A percentile compares a stretch with the other conserved stretches of the same genome.
Evolutionary conservation across 345 rosid species (phyloP).

Genomic region (Brassica carinata): DNA sequence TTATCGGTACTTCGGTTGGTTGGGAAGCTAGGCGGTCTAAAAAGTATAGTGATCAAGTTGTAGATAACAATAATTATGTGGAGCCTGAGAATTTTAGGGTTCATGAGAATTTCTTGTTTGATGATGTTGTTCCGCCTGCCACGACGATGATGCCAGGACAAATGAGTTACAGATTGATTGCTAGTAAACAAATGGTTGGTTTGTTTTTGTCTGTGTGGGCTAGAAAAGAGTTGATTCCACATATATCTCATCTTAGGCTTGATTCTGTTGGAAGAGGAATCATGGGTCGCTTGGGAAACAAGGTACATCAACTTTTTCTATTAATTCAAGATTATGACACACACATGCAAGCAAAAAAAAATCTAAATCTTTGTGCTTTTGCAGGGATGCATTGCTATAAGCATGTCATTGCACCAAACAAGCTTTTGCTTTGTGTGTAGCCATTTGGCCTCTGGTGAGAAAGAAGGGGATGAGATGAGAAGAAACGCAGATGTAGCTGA

Average conservation of each 20-base stretch:
- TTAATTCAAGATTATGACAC: background rate
- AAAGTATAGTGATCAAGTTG: constrained; percentile 46
- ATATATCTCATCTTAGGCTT: constrained; percentile 55
- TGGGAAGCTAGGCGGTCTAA: constrained; percentile 48
- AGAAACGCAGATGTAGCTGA: constrained; percentile 87
- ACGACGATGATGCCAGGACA: constrained; percentile 29
- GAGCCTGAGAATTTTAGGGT: constrained; percentile 42
- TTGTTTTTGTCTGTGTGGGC: constrained; percentile 89
- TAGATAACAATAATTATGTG: constrained; percentile 34
- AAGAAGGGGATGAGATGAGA: constrained; percentile 89
- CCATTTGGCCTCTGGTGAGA: constrained; percentile 92
- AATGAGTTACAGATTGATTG: constrained; percentile 60
- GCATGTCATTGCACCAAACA: constrained; percentile 87
- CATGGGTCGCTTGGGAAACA: constrained; percentile 92
- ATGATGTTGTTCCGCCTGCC: constrained; percentile 39
- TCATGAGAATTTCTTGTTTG: constrained; percentile 40
- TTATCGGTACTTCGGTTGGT: constrained; percentile 30
- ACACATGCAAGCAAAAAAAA: background rate
- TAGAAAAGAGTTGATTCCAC: constrained; percentile 73
- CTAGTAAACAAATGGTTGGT: constrained; percentile 97
- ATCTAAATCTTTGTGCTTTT: background rate
- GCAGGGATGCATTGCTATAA: constrained; percentile 79
- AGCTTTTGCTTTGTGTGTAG: constrained; percentile 95
- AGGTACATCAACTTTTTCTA: constrained; percentile 44
- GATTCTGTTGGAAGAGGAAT: constrained; percentile 89